A percentile compares a stretch with the other conserved stretches of the same genome.
Evolutionary conservation across 352 stramenopile genomes (phyloP).

Genomic region (Phytophthora aleatoria): DNA sequence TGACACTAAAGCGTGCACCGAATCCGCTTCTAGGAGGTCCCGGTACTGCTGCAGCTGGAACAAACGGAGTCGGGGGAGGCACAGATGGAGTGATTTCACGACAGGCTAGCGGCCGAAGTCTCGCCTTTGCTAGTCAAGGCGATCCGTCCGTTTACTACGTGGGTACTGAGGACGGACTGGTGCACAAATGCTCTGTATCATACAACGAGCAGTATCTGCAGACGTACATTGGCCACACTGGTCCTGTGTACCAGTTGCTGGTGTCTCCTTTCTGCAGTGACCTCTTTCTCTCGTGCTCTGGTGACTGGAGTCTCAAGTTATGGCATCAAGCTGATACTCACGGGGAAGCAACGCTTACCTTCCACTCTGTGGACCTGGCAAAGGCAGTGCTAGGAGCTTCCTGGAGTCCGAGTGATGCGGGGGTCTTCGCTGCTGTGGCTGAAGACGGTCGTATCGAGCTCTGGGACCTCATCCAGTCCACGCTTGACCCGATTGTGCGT

Average conservation of each 20-base stretch:
- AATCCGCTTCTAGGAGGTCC: conserved; percentile 64
- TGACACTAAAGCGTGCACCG: conserved; percentile 89
- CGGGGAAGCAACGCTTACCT: conserved; percentile 59
- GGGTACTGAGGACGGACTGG: conserved; percentile 90
- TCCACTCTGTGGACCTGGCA: conserved; percentile 76
- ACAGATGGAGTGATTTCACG: conserved; percentile 84
- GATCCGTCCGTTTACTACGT: conserved; percentile 91
- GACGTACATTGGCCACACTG: conserved; percentile 88
- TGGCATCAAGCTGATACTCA: conserved; percentile 70
- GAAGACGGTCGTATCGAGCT: conserved; percentile 93
- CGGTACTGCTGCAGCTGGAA: conserved; percentile 50
- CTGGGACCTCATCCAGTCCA: conserved; percentile 89
- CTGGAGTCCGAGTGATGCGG: conserved; percentile 86
- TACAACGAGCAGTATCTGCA: conserved; percentile 96
- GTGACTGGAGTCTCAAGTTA: conserved; percentile 91
- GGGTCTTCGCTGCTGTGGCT: conserved; percentile 84
- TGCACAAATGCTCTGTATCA: conserved; percentile 92
- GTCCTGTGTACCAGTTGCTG: conserved; percentile 89
- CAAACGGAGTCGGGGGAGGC: conserved; percentile 19
- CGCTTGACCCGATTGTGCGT: conserved; percentile 83
- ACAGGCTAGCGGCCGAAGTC: conserved; percentile 84
- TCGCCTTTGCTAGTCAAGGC: conserved; percentile 80
- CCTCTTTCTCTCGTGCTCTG: conserved; percentile 89
- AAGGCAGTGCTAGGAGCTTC: conserved; percentile 84
- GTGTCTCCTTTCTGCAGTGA: conserved; percentile 88